Conservation (phyloP, 192 early-diverging fungal species). For the Backusella macrospora region DNA sequence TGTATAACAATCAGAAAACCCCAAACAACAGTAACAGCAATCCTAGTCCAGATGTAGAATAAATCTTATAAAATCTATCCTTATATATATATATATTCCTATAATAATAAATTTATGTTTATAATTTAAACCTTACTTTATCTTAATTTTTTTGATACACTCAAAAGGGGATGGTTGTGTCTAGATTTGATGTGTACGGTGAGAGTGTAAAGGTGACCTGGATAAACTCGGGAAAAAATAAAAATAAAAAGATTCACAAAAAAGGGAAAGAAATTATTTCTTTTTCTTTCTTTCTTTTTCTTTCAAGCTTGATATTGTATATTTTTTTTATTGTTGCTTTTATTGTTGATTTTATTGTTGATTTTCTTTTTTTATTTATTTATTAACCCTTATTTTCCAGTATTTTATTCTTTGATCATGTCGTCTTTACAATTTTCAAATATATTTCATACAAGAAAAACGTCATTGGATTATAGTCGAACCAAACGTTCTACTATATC, state of each 20-base stretch:
- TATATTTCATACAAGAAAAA: constrained; percentile 3
- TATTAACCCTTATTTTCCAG: not conserved
- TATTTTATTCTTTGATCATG: not conserved
- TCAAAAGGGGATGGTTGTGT: not conserved
- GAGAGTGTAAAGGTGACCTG: not conserved
- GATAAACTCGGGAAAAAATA: constrained; percentile 2
- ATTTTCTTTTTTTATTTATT: not conserved
- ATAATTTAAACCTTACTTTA: not conserved
- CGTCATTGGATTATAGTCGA: constrained; percentile 7
- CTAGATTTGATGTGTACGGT: not conserved
- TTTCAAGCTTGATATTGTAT: not conserved
- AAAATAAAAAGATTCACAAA: not conserved
- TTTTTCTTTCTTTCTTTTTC: not conserved
- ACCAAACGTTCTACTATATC: not conserved
- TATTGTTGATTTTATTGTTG: not conserved
- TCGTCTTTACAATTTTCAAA: not conserved
- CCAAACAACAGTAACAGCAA: not conserved
- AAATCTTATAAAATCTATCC: not conserved
- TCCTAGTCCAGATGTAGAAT: not conserved
- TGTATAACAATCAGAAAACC: constrained; percentile 35
- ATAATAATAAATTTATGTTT: not conserved
- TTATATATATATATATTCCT: not conserved
- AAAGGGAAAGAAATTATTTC: not conserved
- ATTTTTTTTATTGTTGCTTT: not conserved
- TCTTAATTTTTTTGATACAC: not conserved